Percentiles rank a stretch among this genome's conserved stretches.
Evolutionary conservation across 176 grass and related monocot genomes (phyloP).

Genomic region (Lolium multiflorum): DNA sequence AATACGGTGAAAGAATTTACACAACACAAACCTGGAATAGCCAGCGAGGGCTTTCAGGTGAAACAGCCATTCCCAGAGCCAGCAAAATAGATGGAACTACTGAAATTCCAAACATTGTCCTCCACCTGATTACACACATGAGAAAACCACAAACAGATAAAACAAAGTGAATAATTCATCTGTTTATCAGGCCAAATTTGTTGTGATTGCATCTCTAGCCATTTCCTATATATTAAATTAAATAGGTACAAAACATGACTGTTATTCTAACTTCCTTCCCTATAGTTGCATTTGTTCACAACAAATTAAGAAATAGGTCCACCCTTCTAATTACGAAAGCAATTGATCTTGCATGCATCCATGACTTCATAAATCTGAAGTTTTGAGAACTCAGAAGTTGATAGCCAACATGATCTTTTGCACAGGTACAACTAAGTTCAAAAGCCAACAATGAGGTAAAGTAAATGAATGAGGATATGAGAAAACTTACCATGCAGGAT

Average conservation of each 20-base stretch:
- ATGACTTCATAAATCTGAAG: neutral
- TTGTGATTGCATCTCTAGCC: neutral
- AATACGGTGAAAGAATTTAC: slow-evolving; percentile 3
- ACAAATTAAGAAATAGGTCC: neutral
- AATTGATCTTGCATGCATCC: neutral
- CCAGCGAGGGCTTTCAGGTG: slow-evolving; percentile 86
- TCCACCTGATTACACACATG: slow-evolving; percentile 73
- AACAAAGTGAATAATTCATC: neutral
- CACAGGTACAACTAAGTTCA: neutral
- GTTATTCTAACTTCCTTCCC: neutral
- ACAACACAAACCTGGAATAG: slow-evolving; percentile 84
- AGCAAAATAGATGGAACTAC: slow-evolving; percentile 83
- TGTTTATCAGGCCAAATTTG: slow-evolving; percentile 9
- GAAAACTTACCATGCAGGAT: slow-evolving; percentile 85
- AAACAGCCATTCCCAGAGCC: slow-evolving; percentile 75
- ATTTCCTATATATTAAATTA: neutral
- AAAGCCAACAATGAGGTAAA: neutral
- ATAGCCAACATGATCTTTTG: neutral
- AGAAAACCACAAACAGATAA: slow-evolving; percentile 16
- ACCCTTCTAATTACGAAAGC: neutral
- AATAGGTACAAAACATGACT: neutral
- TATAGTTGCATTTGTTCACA: slow-evolving; percentile 2
- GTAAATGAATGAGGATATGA: slow-evolving; percentile 24
- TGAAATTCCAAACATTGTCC: slow-evolving; percentile 90
- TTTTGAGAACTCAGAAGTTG: slow-evolving; percentile 10